phyloP scores from a whole-genome alignment of 2,329 filamentous ascomycete genomes.

The Neonectria faginata region DNA sequence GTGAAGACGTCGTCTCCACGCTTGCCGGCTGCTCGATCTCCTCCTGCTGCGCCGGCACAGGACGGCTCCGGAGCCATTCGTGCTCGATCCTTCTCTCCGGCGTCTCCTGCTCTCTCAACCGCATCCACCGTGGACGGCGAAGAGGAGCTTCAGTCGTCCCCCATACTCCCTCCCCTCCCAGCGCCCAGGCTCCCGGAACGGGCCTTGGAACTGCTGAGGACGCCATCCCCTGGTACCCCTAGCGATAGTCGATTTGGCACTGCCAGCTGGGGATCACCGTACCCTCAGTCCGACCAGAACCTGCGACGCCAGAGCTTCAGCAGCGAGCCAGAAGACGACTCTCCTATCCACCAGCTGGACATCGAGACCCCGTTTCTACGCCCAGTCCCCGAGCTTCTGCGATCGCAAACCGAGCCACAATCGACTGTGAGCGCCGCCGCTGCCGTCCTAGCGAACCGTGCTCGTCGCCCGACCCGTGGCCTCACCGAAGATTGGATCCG shows the following conservation, averaged over 20 bases:
- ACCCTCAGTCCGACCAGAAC: conserved; percentile 73
- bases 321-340: conserved; percentile 71
- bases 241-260: conserved; percentile 68
- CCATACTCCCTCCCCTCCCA: conserved; percentile 68
- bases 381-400: conserved; percentile 61
- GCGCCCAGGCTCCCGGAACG: conserved; percentile 69
- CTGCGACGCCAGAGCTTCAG: conserved; percentile 65
- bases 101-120: conserved; percentile 70
- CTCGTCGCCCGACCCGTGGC: conserved; percentile 68
- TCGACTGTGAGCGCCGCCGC: conserved; percentile 65
- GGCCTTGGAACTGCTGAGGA: conserved; percentile 66
- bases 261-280: conserved; percentile 92
- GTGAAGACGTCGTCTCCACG: conserved; percentile 68
- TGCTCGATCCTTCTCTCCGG: conserved; percentile 54
- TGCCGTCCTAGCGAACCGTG: conserved; percentile 72
- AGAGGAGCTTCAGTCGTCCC: conserved; percentile 67
- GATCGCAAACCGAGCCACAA: conserved; percentile 45
- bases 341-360: conserved; percentile 70
- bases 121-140: conserved; percentile 71
- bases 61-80: conserved; percentile 60
- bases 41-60: conserved; percentile 72
- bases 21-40: conserved; percentile 57
- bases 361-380: conserved; percentile 73
- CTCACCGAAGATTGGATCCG: conserved; percentile 89
- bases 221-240: conserved; percentile 55